A percentile compares a stretch with the other conserved stretches of the same genome.
Conservation (phyloP, 208 protist genomes). For the Leptomonas seymouri region DNA sequence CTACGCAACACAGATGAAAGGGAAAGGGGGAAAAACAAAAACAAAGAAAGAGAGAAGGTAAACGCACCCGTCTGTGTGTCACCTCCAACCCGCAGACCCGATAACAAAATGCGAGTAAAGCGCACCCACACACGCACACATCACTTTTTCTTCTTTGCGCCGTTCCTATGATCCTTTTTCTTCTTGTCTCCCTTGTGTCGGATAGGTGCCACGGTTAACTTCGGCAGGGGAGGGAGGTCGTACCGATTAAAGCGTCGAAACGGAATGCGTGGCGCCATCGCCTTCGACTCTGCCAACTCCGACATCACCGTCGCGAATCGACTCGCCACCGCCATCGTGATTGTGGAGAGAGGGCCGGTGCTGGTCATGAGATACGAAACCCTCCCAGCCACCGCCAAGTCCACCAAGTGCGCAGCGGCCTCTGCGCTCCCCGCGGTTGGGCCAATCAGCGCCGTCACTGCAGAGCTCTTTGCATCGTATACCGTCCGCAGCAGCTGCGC, state of each 20-base stretch:
- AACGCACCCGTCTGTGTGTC: too few relatives aligned
- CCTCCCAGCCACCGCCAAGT: slow-evolving; percentile 27
- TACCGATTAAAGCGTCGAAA: slow-evolving; percentile 4
- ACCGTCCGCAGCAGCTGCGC: slow-evolving; percentile 1
- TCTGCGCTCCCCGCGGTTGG: slow-evolving; percentile 12
- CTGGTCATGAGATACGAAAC: slow-evolving; percentile 17
- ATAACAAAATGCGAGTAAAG: slow-evolving; percentile 8
- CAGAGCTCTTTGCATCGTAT: background rate
- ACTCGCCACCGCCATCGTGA: slow-evolving; percentile 11
- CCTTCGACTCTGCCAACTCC: slow-evolving; percentile 8
- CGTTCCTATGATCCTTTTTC: slow-evolving; percentile 41
- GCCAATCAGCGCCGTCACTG: slow-evolving; percentile 3
- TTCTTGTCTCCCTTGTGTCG: slow-evolving; percentile 77
- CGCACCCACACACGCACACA: background rate
- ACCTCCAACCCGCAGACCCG: background rate
- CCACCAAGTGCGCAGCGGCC: slow-evolving; percentile 21
- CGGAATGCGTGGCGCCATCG: background rate
- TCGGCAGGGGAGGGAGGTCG: slow-evolving; percentile 16
- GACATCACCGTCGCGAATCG: slow-evolving; percentile 15
- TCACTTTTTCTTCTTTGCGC: slow-evolving; percentile 16
- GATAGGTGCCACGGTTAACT: slow-evolving; percentile 57
- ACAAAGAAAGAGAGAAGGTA: background rate
- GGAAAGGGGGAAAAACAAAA: background rate
- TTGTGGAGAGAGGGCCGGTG: slow-evolving; percentile 6
- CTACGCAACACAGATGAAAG: background rate